Evolutionary conservation across 2,329 filamentous ascomycete genomes (phyloP).

Genomic region (Rhexocercosporidium sp.): DNA sequence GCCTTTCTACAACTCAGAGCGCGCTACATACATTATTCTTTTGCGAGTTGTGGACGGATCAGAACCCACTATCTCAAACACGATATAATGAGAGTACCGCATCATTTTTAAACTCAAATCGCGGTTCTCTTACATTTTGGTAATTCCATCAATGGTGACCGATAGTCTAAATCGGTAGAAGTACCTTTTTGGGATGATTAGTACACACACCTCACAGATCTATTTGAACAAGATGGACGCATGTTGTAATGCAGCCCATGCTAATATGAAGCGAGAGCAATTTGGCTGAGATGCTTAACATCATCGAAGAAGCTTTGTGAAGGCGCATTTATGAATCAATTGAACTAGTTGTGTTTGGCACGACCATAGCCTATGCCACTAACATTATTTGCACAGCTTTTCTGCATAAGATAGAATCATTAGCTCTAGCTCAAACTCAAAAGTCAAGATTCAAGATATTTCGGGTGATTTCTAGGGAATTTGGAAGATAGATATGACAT

Average conservation of each 20-base stretch:
- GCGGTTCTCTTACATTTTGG: background rate
- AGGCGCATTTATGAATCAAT: no score
- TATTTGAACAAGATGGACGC: background rate
- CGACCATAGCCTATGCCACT: no score
- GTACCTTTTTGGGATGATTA: constrained; percentile 34
- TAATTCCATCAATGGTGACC: constrained; percentile 52
- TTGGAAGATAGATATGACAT: no score
- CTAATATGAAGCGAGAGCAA: constrained; percentile 6
- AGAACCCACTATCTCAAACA: background rate
- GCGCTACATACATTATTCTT: background rate
- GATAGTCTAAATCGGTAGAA: constrained; percentile 50
- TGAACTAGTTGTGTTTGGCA: no score
- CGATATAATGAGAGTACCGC: no score
- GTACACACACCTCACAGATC: background rate
- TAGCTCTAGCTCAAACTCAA: no score
- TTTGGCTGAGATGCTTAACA: background rate
- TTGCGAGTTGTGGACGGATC: background rate
- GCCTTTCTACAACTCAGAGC: background rate
- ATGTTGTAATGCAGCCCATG: constrained; percentile 8
- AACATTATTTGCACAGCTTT: no score
- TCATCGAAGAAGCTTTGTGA: no score
- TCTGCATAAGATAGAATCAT: no score
- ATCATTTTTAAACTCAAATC: constrained; percentile 55
- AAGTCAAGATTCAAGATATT: no score
- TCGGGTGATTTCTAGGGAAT: no score